Evolutionary conservation across 306 rosid genomes (phyloP), one percentile per base, ranked within the genome.

Genomic region (Fagus crenata): DNA sequence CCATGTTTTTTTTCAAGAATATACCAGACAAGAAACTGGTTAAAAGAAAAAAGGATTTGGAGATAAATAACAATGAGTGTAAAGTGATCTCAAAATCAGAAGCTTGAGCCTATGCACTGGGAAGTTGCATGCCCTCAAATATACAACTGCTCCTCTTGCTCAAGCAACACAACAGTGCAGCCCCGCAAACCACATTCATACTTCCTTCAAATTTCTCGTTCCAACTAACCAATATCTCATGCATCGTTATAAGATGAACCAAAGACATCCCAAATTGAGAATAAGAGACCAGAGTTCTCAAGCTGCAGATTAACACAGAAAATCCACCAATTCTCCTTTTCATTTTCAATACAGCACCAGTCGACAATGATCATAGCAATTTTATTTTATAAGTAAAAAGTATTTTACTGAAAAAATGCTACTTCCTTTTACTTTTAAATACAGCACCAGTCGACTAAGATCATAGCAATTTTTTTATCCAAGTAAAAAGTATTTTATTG

Each of bases 81-180:
- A 71, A 6, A 49, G 2, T 32, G 58, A 31, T 49, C 12, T 64
- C 63, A 58, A 40, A 37, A 58, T 80, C 12, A 49, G 39, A 72
- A 12, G 71, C 68, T 33, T 60, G 33, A 79, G 13, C 75, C 14
- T 37, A 77, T 43, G 53, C 76, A 54, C 37, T 65, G 58, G 55
- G 49, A 73, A 39, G 56, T 63, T 72, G 63, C 76, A 70, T 37
- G 35, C 49, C 35, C 43, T 69, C 69, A 72, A 64, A 32, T 7
- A 31, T 32, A 60, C 40, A 9, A 60, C 67, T 60, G 15, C 6
- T 11, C 39, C 40, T 8, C 40, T 33, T 32, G 17, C 40, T 32
- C n/a, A 32, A 60, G n/a, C 67, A 60, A 32, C n/a, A 60, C 67
- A 31, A 60, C 14, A 4, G 40, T 9, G 67, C 17, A 33, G 40